Evolutionary conservation across 495 filamentous ascomycete genomes (phyloP).

Genomic region (Podospora conica): DNA sequence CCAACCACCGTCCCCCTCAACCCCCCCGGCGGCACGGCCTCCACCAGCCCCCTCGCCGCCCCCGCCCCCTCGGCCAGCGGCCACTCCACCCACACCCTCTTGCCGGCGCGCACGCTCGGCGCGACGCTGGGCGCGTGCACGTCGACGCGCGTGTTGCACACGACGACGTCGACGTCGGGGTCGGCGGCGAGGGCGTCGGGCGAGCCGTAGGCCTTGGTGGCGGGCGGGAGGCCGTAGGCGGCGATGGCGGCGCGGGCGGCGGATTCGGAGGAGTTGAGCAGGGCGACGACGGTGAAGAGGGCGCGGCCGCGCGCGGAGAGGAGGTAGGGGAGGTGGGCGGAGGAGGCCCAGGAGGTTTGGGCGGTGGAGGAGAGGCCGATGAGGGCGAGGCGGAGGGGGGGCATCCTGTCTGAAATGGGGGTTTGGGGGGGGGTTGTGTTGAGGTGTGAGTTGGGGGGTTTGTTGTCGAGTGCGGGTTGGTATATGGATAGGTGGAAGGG

Average conservation of each 20-base stretch:
- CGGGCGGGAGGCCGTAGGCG: slow-evolving; percentile 36
- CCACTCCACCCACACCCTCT: slow-evolving; percentile 57
- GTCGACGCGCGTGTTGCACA: slow-evolving; percentile 49
- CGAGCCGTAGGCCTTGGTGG: slow-evolving; percentile 46
- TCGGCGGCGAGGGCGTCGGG: slow-evolving; percentile 42
- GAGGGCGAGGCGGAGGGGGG: slow-evolving; percentile 50
- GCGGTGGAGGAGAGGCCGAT: slow-evolving; percentile 51
- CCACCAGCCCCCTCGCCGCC: slow-evolving; percentile 39
- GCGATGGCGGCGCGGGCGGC: slow-evolving; percentile 46
- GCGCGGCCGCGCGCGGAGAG: slow-evolving; percentile 30
- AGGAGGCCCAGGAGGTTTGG: slow-evolving; percentile 46
- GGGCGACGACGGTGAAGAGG: slow-evolving; percentile 51
- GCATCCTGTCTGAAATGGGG: slow-evolving; percentile 28
- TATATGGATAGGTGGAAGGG: too few relatives aligned
- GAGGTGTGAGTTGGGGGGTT: too few relatives aligned
- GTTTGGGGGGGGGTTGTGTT: background rate
- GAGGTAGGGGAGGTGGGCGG: slow-evolving; percentile 53
- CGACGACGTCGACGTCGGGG: slow-evolving; percentile 53
- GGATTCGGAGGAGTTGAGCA: slow-evolving; percentile 50
- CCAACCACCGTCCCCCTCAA: slow-evolving; percentile 42
- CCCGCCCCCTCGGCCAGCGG: slow-evolving; percentile 35
- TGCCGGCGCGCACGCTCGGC: slow-evolving; percentile 49
- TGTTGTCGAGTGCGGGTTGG: too few relatives aligned
- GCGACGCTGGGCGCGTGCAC: slow-evolving; percentile 37
- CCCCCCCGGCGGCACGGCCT: slow-evolving; percentile 31